Percentiles rank a stretch among this genome's conserved stretches.
These are phyloP conservation scores for Hypoxylon sp. DNA, from an alignment of 2,329 filamentous ascomycete species.

Conservation along the genomic window DNA sequence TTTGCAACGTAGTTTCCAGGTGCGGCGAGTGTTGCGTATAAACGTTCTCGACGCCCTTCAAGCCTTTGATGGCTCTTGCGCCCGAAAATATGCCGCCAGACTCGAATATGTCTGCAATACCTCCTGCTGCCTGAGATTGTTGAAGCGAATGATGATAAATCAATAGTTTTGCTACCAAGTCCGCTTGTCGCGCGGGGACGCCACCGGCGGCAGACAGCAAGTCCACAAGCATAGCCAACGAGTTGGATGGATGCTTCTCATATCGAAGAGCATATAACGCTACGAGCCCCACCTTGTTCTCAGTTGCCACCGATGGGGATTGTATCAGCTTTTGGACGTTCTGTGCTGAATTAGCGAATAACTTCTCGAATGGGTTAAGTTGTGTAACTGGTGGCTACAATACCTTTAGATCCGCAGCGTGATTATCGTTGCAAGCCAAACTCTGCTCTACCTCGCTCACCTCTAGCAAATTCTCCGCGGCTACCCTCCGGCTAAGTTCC, in stretches of 20 bases:
- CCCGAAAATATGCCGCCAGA: slow-evolving; percentile 90
- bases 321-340: slow-evolving; percentile 88
- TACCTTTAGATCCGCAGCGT: slow-evolving; percentile 89
- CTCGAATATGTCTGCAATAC: slow-evolving; percentile 92
- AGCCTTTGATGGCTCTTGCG: slow-evolving; percentile 87
- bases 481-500: slow-evolving; percentile 88
- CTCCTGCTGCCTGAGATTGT: slow-evolving; percentile 75
- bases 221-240: slow-evolving; percentile 85
- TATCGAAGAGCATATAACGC: slow-evolving; percentile 96
- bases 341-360: slow-evolving; percentile 53
- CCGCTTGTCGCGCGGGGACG: slow-evolving; percentile 77
- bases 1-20: slow-evolving; percentile 86
- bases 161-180: slow-evolving; percentile 82
- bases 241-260: slow-evolving; percentile 83
- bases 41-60: slow-evolving; percentile 98
- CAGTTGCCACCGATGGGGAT: slow-evolving; percentile 75
- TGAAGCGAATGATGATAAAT: slow-evolving; percentile 89
- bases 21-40: slow-evolving; percentile 97
- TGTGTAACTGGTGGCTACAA: too few relatives aligned
- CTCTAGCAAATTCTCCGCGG: slow-evolving; percentile 87
- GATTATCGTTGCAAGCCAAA: slow-evolving; percentile 95
- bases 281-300: slow-evolving; percentile 88
- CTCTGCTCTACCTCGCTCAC: slow-evolving; percentile 98
- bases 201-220: slow-evolving; percentile 85
- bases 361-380: neutral